phyloP scores from a whole-genome alignment of 495 filamentous ascomycete species.

The Trichoderma erinaceum region DNA sequence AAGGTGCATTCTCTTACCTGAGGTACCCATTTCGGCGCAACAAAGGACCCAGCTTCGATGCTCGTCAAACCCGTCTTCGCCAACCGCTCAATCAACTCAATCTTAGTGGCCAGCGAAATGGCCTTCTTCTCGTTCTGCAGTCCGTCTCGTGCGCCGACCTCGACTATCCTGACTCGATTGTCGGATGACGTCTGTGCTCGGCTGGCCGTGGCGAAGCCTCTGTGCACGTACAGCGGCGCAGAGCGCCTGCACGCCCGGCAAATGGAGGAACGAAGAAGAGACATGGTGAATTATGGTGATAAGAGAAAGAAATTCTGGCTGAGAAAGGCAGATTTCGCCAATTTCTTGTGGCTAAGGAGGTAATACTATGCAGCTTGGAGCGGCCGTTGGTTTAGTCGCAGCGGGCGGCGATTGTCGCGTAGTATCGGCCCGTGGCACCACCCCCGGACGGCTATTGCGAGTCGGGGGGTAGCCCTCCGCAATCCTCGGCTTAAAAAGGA shows the following conservation, averaged over 20 bases:
- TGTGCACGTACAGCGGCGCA: conserved; percentile 4
- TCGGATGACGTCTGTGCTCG: conserved; percentile 29
- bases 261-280: neutral
- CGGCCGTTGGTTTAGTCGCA: neutral
- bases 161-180: conserved; percentile 64
- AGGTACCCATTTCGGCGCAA: conserved; percentile 95
- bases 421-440: conserved; percentile 8
- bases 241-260: conserved; percentile 15
- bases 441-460: neutral
- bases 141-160: conserved; percentile 91
- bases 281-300: conserved; percentile 4
- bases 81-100: conserved; percentile 72
- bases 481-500: conserved; percentile 5
- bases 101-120: conserved; percentile 75
- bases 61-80: conserved; percentile 78
- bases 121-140: conserved; percentile 90
- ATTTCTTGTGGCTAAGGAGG: neutral
- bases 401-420: conserved; percentile 3
- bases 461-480: neutral
- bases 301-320: neutral
- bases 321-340: neutral
- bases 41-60: conserved; percentile 94
- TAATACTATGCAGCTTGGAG: neutral
- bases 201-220: conserved; percentile 36
- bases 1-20: conserved; percentile 52